Evolutionary conservation across 2,329 filamentous ascomycete genomes (phyloP), one percentile per base, ranked within the genome.

Genomic region (Xylogone sp.): DNA sequence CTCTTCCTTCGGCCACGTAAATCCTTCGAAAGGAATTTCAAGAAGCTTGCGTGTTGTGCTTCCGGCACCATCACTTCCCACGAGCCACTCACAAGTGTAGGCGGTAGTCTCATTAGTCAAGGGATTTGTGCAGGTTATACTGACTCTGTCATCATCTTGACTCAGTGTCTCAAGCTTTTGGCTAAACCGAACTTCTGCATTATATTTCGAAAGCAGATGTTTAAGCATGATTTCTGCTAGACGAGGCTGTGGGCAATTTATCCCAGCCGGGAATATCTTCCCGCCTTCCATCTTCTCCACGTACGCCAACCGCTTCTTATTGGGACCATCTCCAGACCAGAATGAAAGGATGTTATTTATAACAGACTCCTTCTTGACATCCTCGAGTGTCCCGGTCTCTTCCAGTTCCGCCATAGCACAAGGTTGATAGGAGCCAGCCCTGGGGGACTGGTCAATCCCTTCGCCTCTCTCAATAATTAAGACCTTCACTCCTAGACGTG

Each of bases 361-460:
- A 18, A 39, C 34, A 6, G 34, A 39, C 22, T 68, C 64, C 24
- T 66, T 64, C 34, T 69, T 69, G 18, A 78, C 67, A 57, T 77
- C 71, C 16, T 76, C 74, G 19, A 84, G 66, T 13, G 86, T 73
- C 0, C 82, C 82, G 1, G 82, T 82, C 21, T 79, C 75, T 42
- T 71, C 64, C 47, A 86, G 72, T 56, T 84, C 81, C 27, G 76
- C 76, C 31, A 81, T 74, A 2, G 81, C 80, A 0, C 79, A 73
- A 0, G 78, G 72, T 4, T 77, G 79, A 62, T 84, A 85, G 64
- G 84, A 79, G 2, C 81, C 78, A 34, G 55, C 53, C 29, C 53
- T 53, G 2, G 55, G 55, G 4, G 49, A 42, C 12, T 29, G 46
- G 2, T 53, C 53, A 4, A 49, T 57, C 3, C 44, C 45, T 1